Evolutionary conservation across 2,329 filamentous ascomycete genomes (phyloP), one percentile per base, ranked within the genome.

Genomic region (Parafenestella ontariensis): DNA sequence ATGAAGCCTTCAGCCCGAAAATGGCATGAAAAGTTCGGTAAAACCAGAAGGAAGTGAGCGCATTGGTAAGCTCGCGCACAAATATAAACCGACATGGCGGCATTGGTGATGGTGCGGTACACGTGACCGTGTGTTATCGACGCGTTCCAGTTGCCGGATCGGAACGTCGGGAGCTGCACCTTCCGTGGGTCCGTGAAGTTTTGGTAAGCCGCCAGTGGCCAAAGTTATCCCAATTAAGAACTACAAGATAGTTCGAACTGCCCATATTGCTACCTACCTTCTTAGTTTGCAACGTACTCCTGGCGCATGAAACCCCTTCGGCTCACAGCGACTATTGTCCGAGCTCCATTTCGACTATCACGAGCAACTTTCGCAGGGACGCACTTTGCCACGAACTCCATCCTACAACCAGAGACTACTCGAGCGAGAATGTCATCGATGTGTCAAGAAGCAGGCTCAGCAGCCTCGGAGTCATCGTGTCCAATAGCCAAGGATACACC

Each of bases 11-110:
- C 66, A 44, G 66, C 67, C 26, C 68, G 74, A n/a, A 77, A 76
- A 56, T 77, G 74, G 74, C 74, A 77, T 53, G 74, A 76, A 43
- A 76, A 68, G 55, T 74, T 77, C 48, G 73, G 63, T 29, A 72
- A 69, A 54, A 69, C 67, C 8, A 65, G 73, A 39, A 70, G 71
- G 37, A 66, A 64, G 50, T 72, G 46, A 70, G 34, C 8, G 41
- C 24, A 29, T 20, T 18, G 15, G 26, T 34, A 20, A 40, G n/a
- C 36, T 2, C 4, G 29, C 20, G n/a, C 4, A 5, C n/a, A 9
- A 39, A 5, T 9, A 37, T 4, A 10, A 7, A 21, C 36, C 9
- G 9, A 26, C 24, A 26, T 26, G 24, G 9, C 24, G 24, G 24
- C n/a, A n/a, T 26, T 26, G 4, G n/a, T 9, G 9, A 37, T 21